Base-by-base conservation (phyloP, 192 early-diverging fungal species). In the Coemansia sp. region DNA sequence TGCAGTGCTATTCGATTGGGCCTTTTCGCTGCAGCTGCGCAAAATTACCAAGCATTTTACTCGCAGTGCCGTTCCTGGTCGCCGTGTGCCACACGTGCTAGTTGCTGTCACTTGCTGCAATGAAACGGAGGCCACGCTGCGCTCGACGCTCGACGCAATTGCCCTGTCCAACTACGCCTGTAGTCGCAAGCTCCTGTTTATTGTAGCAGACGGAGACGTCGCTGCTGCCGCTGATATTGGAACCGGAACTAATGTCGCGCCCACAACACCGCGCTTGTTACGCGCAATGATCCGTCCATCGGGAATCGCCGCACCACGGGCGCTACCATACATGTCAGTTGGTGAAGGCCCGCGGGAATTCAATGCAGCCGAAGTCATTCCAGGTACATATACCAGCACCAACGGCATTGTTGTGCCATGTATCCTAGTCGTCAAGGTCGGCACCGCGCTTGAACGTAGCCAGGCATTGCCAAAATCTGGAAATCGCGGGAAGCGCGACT, bases 401-500 rank as follows among this genome's bases (percentile, higher is more conserved):
- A 86, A 88, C 68, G 84, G 86, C 50, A 83, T 82, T 27, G 58
- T 74, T 24, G 87, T 91, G 6, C 87, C 92, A 5, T 89, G 87
- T 63, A 78, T 92, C 20, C 59, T 90, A 64, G 74, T 93, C 1
- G 83, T 89, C 50, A 93, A 93, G 65, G 88, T 89, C 61, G 92
- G 92, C 59, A 85, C 82, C 10, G 77, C 78, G 32, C 82, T 82
- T 24, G 92, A 93, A 63, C 77, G 84, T 59, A 56, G 57, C 32
- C 56, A 23, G 33, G 80, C 81, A 36, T 84, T 85, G 52, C 84
- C 86, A 51, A 91, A 93, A 71, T 81, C 92, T 17, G 92, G 91
- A 33, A 97, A 97, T 81, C 86, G 95, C 66, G 96, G 96, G 63
- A 98, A 98, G 79, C 93, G 96, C 71, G 96, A 98, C 75, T 97